phyloP scores from a whole-genome alignment of 2,329 filamentous ascomycete species.

The Orbilia oligospora region DNA sequence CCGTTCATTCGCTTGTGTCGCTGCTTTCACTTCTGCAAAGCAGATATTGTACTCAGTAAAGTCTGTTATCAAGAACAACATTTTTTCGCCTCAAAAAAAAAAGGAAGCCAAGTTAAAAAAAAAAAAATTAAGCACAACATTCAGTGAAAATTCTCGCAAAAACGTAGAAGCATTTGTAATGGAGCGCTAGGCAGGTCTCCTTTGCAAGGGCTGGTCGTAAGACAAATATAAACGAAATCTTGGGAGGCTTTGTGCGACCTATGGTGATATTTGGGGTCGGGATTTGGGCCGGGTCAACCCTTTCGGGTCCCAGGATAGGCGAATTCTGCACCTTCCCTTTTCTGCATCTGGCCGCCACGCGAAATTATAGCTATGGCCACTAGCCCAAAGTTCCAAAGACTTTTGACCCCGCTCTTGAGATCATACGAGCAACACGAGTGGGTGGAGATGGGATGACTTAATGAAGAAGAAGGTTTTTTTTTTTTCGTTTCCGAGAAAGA shows the following conservation, averaged over 20 bases:
- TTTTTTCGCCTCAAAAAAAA: conserved; percentile 17
- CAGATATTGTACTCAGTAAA: conserved; percentile 58
- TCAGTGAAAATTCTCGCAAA: background rate
- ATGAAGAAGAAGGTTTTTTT: background rate
- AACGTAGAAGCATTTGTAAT: conserved; percentile 30
- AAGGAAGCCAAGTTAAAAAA: background rate
- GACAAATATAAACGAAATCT: conserved; percentile 43
- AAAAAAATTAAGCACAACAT: conserved; percentile 27
- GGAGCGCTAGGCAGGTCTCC: conserved; percentile 1
- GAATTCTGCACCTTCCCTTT: conserved; percentile 60
- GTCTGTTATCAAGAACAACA: conserved; percentile 56
- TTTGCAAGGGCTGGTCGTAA: conserved; percentile 1
- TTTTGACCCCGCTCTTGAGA: conserved; percentile 51
- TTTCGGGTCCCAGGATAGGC: conserved; percentile 55
- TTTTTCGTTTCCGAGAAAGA: conserved; percentile 9
- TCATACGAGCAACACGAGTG: conserved; percentile 39
- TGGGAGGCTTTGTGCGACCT: conserved; percentile 55
- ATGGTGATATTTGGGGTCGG: conserved; percentile 10
- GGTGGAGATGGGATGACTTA: conserved; percentile 18
- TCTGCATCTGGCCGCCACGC: conserved; percentile 52
- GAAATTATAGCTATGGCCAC: conserved; percentile 47
- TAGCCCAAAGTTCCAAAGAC: conserved; percentile 21
- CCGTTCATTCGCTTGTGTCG: conserved; percentile 66
- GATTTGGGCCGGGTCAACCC: conserved; percentile 35
- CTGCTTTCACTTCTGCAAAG: conserved; percentile 61